These are phyloP conservation scores for Botrytis tulipae DNA, from an alignment of 2,329 filamentous ascomycete species.

Conservation along the genomic window DNA sequence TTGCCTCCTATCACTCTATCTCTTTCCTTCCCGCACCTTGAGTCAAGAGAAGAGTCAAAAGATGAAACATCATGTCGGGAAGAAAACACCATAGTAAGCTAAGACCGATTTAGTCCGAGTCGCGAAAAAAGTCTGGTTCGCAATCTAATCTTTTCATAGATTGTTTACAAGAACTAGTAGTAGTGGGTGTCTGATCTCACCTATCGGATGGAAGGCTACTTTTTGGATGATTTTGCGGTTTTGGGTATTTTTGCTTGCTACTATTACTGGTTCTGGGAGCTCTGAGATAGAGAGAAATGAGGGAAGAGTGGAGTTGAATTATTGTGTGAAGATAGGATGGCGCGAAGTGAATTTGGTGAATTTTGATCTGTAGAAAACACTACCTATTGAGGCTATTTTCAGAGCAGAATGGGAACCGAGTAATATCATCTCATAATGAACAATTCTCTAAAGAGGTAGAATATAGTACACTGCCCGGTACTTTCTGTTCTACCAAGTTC, in stretches of 20 bases:
- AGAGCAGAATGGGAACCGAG: background rate
- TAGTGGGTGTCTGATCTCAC: background rate
- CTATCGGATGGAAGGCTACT: background rate
- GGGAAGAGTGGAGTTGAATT: background rate
- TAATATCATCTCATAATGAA: background rate
- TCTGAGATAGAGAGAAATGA: background rate
- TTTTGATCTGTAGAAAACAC: too few species aligned
- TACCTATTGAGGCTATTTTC: accelerated
- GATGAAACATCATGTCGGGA: background rate
- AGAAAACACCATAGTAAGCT: background rate
- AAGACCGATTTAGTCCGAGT: background rate
- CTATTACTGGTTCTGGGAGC: background rate
- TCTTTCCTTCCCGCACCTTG: background rate
- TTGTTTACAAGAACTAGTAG: background rate
- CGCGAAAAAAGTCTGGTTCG: background rate
- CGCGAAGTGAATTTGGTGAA: background rate
- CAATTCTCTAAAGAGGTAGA: background rate
- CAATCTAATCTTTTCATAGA: too few species aligned
- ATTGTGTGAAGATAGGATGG: background rate
- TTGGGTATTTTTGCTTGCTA: background rate
- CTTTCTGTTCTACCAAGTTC: background rate
- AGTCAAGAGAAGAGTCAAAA: background rate
- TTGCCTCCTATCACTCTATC: background rate
- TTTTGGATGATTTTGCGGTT: background rate
- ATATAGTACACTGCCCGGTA: background rate